Base-by-base conservation (phyloP, 2,329 filamentous ascomycete genomes). In the Albophoma yamanashiensis region DNA sequence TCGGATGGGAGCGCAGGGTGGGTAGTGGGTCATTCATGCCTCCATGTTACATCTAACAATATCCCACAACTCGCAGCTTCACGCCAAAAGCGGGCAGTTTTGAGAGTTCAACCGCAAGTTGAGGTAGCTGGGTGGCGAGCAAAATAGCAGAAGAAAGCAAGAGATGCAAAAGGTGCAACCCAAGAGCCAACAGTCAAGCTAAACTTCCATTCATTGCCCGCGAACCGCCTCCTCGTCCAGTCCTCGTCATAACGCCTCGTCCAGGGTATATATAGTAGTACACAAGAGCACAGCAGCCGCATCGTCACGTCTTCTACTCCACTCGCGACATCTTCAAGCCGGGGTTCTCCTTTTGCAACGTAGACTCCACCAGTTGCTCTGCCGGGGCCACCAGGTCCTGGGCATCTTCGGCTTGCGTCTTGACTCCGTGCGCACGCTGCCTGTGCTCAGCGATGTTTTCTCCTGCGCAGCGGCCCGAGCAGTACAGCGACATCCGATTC, bases 381-480 rank as follows among this genome's bases (percentile, higher is more conserved):
- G 50, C 20, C 2, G 31, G 50, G 22, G 50, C 31, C 20, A 55
- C 50, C 8, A 55, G 31, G 3, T 5, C 50, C 31, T 15, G 31
- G 0, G 50, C 50, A 27, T 69, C 69, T 2, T 63, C 66, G 1
- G 62, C 53, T 38, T 62, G 61, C 57, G 67, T 66, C 58, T 68
- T 67, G 2, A 70, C 69, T 2, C 65, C 68, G 60, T 74, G 71
- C 60, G 63, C 68, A 15, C 55, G 60, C 14, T 74, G 70, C 25
- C 75, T 68, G 64, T 81, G 78, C 31, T 60, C 60, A 14, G 72
- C 70, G 42, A 81, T 73, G 61, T 79, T 77, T 15, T 63, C 65
- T 31, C 65, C 67, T n/a, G 76, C 77, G 64, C 78, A 81, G 39
- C 68, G 66, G 36, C 70, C 64, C 9, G 76, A 76, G 65, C 78